These are phyloP conservation scores for Moesziomyces antarcticus DNA, from an alignment of 1,284 basidiomycete species.

Conservation along the genomic window DNA sequence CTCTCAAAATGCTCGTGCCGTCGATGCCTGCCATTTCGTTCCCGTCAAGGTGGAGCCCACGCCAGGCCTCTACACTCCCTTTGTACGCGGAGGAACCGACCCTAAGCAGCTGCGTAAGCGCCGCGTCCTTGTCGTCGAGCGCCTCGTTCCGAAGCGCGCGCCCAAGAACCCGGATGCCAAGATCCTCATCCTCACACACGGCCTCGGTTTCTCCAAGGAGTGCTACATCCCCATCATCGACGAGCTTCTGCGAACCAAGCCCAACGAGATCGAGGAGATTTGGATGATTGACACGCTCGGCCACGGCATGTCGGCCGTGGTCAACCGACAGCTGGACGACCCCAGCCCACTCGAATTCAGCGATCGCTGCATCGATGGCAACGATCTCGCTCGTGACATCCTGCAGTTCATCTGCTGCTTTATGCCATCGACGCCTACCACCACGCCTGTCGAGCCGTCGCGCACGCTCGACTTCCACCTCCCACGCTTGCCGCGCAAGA, in stretches of 20 bases:
- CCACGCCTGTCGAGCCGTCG: conserved; percentile 34
- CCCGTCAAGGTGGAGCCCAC: conserved; percentile 44
- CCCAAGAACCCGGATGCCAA: conserved; percentile 37
- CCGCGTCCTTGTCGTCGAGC: conserved; percentile 39
- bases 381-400: conserved; percentile 43
- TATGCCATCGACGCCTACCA: conserved; percentile 35
- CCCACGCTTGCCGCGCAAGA: conserved; percentile 38
- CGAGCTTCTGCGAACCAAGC: conserved; percentile 32
- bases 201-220: conserved; percentile 46
- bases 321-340: conserved; percentile 46
- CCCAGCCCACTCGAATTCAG: conserved; percentile 38
- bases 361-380: conserved; percentile 49
- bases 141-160: conserved; percentile 35
- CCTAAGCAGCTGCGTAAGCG: conserved; percentile 41
- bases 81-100: conserved; percentile 36
- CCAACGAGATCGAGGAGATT: conserved; percentile 41
- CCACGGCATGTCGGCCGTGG: conserved; percentile 41
- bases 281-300: conserved; percentile 50
- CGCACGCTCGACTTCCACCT: conserved; percentile 44
- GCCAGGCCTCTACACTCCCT: conserved; percentile 42
- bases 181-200: conserved; percentile 41
- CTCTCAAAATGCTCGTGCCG: conserved; percentile 40
- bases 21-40: conserved; percentile 43
- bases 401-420: conserved; percentile 49
- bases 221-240: conserved; percentile 41